Base-by-base conservation (phyloP, 768 basidiomycete species). In the Guyanaporus albipodus region DNA sequence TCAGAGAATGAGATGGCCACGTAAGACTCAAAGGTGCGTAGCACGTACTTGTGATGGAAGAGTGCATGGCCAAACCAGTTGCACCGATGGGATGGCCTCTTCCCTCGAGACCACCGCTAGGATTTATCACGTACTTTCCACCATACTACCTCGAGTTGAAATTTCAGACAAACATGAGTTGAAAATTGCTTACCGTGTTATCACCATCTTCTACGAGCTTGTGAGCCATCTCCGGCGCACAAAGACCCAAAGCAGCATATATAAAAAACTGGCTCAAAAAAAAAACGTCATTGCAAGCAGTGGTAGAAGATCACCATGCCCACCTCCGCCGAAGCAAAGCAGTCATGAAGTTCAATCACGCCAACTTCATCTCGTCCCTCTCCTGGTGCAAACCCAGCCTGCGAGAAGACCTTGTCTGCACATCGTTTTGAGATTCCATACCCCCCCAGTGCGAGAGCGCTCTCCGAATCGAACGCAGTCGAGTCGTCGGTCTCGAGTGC, bases 21-120 rank as follows among this genome's bases (percentile, higher is more conserved):
- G n/a, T n/a, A n/a, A n/a, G n/a, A n/a, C n/a, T n/a, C n/a, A n/a
- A n/a, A n/a, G 42, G 23, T 15, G 36, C 11, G 4, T 15, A 4
- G 32, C n/a, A 64, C 83, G 35, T 63, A 84, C 84, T 87, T 55
- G 83, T 76, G 52, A 89, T 83, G 57, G 85, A 87, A 63, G 87
- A 87, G 58, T 87, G 85, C 87, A 88, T 88, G 19, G 82, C 85
- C 4, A 89, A 66, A 1, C 87, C 86, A 7, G 85, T 88, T 0
- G 86, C 86, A 17, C 87, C 86, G 21, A 89, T 73, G 4, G 87
- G 87, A 57, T 91, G 87, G 1, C 89, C 88, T 58, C 88, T 89
- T 17, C 85, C 84, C 59, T 91, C 87, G 8, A 91, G 74, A 0
- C 89, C 87, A n/a, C 89, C 86, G 39, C 84, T 85, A 0, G 89